Evolutionary conservation across 306 rosid species (phyloP), one percentile per base, ranked within the genome.

Genomic region (Datisca glomerata): DNA sequence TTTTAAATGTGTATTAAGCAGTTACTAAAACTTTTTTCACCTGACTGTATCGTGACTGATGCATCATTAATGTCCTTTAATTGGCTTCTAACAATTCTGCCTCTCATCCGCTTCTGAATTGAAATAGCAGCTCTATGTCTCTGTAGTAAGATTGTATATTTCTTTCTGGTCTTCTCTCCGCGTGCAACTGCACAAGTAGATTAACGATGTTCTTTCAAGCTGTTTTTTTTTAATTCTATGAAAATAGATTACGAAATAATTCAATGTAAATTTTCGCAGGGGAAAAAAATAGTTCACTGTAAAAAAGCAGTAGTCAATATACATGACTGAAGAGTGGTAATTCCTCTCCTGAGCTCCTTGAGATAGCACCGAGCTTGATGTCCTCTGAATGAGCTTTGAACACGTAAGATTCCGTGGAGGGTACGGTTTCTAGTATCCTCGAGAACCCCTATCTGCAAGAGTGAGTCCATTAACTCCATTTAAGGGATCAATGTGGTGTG

Each of bases 341-440:
- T 78, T 74, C 81, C 93, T 48, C 71, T 66, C 66, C 51, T 53
- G 41, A 84, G 79, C 47, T 84, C 75, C 73, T 60, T 80, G 24
- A 74, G 63, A 51, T 68, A 59, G 56, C 79, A 53, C 13, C 94
- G 85, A 49, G 80, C 92, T 51, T 53, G 91, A 75, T 89, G 65
- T 51, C 98, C 98, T 78, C 94, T 84, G 63, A 80, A 84, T 67
- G 86, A 89, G 79, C 96, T 89, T 68, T 89, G 98, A 56, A 89
- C 92, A 19, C 86, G 79, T 51, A 89, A 66, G 64, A 84, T 63
- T 24, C 98, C 94, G 67, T 78, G 93, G 39, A 84, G 84, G 17
- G 98, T 84, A 47, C 93, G 95, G 38, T 80, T 89, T 73, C 98
- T 73, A 40, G 96, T 84, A 70, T 89, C 98, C 63, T 89, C 98